A percentile compares a stretch with the other conserved stretches of the same genome.
Conservation (phyloP, 1,139 yeast species). For the Pneumocystis carinii region DNA sequence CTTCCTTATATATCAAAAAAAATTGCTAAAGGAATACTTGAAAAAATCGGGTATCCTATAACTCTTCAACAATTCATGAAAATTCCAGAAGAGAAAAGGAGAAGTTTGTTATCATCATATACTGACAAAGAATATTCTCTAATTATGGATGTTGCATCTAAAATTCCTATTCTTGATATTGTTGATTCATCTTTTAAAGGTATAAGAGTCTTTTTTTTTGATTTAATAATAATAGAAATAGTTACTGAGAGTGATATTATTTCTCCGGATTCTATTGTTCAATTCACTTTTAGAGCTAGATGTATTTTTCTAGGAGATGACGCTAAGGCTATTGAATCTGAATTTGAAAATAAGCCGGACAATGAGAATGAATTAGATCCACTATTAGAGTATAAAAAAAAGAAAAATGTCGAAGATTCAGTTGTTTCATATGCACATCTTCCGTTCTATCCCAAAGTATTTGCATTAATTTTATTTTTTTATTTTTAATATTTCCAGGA, state of each 20-base stretch:
- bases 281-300: conserved; percentile 58
- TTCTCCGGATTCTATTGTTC: conserved; percentile 61
- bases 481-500: conserved; percentile 9
- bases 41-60: conserved; percentile 28
- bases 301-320: conserved; percentile 22
- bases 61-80: conserved; percentile 58
- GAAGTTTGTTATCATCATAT: conserved; percentile 36
- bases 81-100: conserved; percentile 39
- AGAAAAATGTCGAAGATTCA: conserved; percentile 1
- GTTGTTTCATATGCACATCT: neutral
- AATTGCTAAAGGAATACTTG: conserved; percentile 31
- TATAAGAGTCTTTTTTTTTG: neutral
- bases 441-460: conserved; percentile 1
- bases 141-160: conserved; percentile 45
- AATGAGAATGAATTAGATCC: neutral
- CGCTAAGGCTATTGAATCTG: neutral
- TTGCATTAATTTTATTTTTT: neutral
- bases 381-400: neutral
- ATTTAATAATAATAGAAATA: neutral
- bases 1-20: conserved; percentile 38
- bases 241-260: conserved; percentile 79
- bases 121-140: conserved; percentile 34
- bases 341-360: neutral
- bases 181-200: conserved; percentile 51
- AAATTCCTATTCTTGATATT: conserved; percentile 56